Evolutionary conservation across 495 filamentous ascomycete genomes (phyloP).

Genomic region (Tuber calosporum): DNA sequence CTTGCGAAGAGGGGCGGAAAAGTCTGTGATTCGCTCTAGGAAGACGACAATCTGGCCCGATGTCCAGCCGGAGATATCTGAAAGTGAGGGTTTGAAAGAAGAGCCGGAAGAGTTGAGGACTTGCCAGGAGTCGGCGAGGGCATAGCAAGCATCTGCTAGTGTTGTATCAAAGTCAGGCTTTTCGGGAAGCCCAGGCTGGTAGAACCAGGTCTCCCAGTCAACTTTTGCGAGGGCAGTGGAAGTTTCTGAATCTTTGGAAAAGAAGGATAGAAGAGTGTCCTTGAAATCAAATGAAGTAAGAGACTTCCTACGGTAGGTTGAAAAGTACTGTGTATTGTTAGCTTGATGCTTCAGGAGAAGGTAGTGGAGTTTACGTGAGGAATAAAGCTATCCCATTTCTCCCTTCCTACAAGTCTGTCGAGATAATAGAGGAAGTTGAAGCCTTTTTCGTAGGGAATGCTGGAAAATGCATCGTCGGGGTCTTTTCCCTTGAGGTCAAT

Average conservation of each 20-base stretch:
- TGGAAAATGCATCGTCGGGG: constrained; percentile 90
- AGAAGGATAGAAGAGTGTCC: constrained; percentile 76
- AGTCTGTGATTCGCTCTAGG: constrained; percentile 65
- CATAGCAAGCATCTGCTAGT: constrained; percentile 76
- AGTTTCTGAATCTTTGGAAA: constrained; percentile 58
- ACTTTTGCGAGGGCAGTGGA: constrained; percentile 61
- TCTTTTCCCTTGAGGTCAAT: constrained; percentile 81
- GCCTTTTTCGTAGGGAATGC: constrained; percentile 72
- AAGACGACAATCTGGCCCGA: constrained; percentile 88
- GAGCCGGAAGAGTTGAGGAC: constrained; percentile 40
- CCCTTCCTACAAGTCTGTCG: constrained; percentile 74
- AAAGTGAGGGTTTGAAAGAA: constrained; percentile 57
- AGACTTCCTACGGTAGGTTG: constrained; percentile 67
- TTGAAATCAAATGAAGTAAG: constrained; percentile 92
- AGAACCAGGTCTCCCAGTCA: constrained; percentile 87
- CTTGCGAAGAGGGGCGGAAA: constrained; percentile 54
- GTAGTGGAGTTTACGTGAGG: constrained; percentile 54
- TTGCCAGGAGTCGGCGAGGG: constrained; percentile 69
- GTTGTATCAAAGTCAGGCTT: constrained; percentile 87
- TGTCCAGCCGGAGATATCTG: constrained; percentile 64
- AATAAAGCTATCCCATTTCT: constrained; percentile 87
- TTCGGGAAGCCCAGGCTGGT: constrained; percentile 72
- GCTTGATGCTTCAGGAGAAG: not conserved
- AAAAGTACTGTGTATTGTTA: constrained; percentile 59
- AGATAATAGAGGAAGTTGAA: constrained; percentile 76